phyloP scores from a whole-genome alignment of 495 filamentous ascomycete genomes.

The Aspergillus nanangensis region DNA sequence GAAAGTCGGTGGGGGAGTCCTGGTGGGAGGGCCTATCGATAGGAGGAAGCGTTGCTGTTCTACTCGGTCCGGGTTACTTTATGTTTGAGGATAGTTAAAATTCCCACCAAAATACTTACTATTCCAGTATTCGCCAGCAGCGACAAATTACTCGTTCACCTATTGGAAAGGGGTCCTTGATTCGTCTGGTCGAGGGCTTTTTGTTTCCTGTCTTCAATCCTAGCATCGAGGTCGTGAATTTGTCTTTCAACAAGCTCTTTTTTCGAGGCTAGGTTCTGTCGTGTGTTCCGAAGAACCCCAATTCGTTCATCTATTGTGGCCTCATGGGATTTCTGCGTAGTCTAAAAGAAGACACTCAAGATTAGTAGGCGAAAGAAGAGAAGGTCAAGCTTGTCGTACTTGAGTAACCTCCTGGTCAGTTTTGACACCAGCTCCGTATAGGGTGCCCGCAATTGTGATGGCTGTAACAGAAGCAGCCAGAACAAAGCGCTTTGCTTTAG shows the following conservation, averaged over 20 bases:
- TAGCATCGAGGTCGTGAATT: slow-evolving; percentile 47
- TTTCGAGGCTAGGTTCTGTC: slow-evolving; percentile 43
- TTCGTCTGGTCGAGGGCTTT: slow-evolving; percentile 19
- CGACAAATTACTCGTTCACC: slow-evolving; percentile 3
- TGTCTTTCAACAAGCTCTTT: slow-evolving; percentile 53
- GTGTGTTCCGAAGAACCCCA: slow-evolving; percentile 42
- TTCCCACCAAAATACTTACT: too few species aligned
- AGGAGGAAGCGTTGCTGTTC: too few species aligned
- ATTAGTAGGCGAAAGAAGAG: background rate
- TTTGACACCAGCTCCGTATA: slow-evolving; percentile 53
- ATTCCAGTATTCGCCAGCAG: too few species aligned
- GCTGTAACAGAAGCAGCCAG: slow-evolving; percentile 43
- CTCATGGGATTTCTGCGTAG: slow-evolving; percentile 38
- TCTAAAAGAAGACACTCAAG: slow-evolving; percentile 17
- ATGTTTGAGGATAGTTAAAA: too few species aligned
- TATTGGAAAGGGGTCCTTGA: slow-evolving; percentile 14
- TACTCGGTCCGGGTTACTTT: too few species aligned
- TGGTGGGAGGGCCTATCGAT: too few species aligned
- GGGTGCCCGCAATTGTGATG: slow-evolving; percentile 47
- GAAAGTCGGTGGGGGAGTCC: too few species aligned
- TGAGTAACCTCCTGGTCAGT: slow-evolving; percentile 39
- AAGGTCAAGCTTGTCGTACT: slow-evolving; percentile 21
- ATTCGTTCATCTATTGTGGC: slow-evolving; percentile 51
- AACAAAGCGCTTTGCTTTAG: slow-evolving; percentile 32
- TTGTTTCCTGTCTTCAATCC: slow-evolving; percentile 35